phyloP scores from a whole-genome alignment of 768 basidiomycete genomes.

The Lepiota brunneoincarnata region DNA sequence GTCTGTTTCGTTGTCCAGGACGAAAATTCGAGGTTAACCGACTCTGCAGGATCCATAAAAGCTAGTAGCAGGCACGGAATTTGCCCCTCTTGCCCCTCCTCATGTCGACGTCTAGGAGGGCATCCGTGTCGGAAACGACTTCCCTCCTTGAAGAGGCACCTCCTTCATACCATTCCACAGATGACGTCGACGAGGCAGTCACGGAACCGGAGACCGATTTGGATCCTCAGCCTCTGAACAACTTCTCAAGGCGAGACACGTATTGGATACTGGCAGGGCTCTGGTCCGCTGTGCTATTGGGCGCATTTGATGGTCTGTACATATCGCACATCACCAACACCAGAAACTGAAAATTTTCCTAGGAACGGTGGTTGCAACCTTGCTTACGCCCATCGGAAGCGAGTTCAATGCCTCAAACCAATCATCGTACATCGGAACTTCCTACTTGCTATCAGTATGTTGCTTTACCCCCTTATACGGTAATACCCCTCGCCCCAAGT shows the following conservation, averaged over 20 bases:
- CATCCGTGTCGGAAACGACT: conserved; percentile 48
- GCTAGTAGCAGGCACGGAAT: conserved; percentile 11
- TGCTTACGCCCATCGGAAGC: conserved; percentile 82
- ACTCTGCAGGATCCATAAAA: conserved; percentile 6
- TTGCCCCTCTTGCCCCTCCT: conserved; percentile 9
- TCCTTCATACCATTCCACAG: conserved; percentile 44
- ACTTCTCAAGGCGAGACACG: conserved; percentile 51
- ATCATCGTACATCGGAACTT: conserved; percentile 85
- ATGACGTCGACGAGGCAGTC: conserved; percentile 33
- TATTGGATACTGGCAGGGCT: conserved; percentile 73
- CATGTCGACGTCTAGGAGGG: conserved; percentile 22
- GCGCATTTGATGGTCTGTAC: conserved; percentile 75
- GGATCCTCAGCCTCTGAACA: conserved; percentile 35
- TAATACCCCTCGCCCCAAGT: conserved; percentile 26
- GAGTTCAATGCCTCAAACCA: conserved; percentile 78
- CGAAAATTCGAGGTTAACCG: conserved; percentile 12
- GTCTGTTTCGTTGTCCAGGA: conserved; percentile 13
- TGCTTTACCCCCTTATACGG: conserved; percentile 92
- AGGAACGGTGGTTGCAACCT: conserved; percentile 87
- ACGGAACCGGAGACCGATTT: conserved; percentile 24
- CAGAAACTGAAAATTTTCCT: conserved; percentile 13
- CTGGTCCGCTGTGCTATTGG: conserved; percentile 82
- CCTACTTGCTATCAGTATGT: conserved; percentile 84
- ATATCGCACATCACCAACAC: conserved; percentile 5
- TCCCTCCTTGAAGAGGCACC: conserved; percentile 53